Conservation (phyloP, 805 yeast species). For the Candida chilensis region DNA sequence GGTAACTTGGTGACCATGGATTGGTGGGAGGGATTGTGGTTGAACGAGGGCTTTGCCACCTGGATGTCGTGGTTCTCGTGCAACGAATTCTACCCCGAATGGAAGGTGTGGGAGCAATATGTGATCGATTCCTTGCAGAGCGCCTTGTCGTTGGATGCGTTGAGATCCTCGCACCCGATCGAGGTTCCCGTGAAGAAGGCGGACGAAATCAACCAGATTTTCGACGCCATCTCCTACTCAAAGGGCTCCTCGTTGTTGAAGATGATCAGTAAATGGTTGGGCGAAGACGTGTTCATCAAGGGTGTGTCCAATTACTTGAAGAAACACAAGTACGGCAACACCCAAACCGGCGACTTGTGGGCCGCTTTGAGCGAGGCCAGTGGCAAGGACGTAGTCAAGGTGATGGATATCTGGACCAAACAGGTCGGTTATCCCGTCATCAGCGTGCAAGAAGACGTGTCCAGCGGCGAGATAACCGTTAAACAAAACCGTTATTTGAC, state of each 20-base stretch:
- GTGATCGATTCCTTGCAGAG: conserved; percentile 70
- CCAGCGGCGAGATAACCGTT: conserved; percentile 36
- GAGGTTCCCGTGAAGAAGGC: conserved; percentile 77
- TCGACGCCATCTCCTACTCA: conserved; percentile 76
- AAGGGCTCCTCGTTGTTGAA: conserved; percentile 75
- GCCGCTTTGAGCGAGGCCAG: conserved; percentile 58
- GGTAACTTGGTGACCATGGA: conserved; percentile 89
- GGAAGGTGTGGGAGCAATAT: conserved; percentile 83
- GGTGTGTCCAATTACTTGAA: conserved; percentile 75
- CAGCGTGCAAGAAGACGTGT: conserved; percentile 46
- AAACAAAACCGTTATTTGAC: conserved; percentile 69
- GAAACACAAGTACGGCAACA: conserved; percentile 71
- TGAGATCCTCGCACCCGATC: conserved; percentile 80
- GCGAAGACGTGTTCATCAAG: conserved; percentile 66
- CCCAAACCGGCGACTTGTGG: conserved; percentile 74
- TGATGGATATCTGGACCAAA: conserved; percentile 77
- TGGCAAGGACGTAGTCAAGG: conserved; percentile 62
- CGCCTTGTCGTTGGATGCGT: conserved; percentile 67
- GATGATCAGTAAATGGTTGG: conserved; percentile 75
- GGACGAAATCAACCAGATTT: conserved; percentile 75
- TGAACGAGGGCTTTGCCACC: conserved; percentile 85
- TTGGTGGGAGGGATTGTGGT: conserved; percentile 89
- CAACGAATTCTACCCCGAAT: conserved; percentile 67
- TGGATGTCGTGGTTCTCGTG: conserved; percentile 89
- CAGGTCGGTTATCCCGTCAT: conserved; percentile 73